phyloP scores from a whole-genome alignment of 2,329 filamentous ascomycete genomes.

The Didymella sp. region DNA sequence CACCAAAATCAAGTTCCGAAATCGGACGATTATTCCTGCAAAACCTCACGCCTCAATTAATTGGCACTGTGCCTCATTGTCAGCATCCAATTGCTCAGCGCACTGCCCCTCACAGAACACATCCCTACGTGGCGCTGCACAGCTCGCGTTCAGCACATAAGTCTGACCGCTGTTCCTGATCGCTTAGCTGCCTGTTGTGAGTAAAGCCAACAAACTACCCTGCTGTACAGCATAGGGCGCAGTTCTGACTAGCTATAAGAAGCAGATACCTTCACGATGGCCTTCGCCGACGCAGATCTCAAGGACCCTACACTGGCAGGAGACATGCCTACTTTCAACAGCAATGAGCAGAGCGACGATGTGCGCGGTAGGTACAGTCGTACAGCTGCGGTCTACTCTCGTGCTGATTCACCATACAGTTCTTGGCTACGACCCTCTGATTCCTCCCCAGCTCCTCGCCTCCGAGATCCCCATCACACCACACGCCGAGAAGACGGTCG shows the following conservation, averaged over 20 bases:
- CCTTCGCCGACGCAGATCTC: constrained; percentile 24
- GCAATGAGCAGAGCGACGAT: constrained; percentile 55
- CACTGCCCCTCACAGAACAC: constrained; percentile 17
- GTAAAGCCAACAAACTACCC: constrained; percentile 10
- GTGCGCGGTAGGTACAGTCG: constrained; percentile 55
- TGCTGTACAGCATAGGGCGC: constrained; percentile 2
- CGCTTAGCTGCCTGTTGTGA: constrained; percentile 13
- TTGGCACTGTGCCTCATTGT: constrained; percentile 9
- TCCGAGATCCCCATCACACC: constrained; percentile 77
- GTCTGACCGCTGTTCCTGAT: constrained; percentile 26
- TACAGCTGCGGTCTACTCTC: background rate
- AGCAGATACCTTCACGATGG: constrained; percentile 23
- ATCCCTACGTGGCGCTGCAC: constrained; percentile 20
- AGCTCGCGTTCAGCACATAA: constrained; percentile 20
- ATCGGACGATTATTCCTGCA: background rate
- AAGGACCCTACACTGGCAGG: constrained; percentile 20
- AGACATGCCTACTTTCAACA: constrained; percentile 40
- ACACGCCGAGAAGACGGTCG: constrained; percentile 69
- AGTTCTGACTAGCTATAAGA: constrained; percentile 26
- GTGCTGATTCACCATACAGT: constrained; percentile 61
- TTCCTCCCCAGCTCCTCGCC: constrained; percentile 85
- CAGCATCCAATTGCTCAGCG: constrained; percentile 14
- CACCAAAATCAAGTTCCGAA: background rate
- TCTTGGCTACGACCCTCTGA: constrained; percentile 90
- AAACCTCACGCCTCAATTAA: background rate